These are phyloP conservation scores for Quercus wislizeni DNA, from an alignment of 306 rosid species.

Conservation along the genomic window DNA sequence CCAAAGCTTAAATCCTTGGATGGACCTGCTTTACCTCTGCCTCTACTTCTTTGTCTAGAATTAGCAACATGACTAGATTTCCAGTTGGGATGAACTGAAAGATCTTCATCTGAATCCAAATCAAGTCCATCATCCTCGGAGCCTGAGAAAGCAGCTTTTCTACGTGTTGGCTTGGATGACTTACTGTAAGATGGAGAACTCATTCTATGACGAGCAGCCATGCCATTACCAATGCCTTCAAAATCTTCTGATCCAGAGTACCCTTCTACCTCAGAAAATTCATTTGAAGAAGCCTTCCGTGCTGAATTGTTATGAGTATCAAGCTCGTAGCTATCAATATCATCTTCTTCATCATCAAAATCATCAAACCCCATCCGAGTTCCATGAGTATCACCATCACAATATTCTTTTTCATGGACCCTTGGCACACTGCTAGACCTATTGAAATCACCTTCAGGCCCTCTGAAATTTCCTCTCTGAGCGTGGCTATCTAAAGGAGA, in stretches of 20 bases:
- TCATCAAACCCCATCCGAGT: slow-evolving; percentile 86
- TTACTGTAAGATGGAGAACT: slow-evolving; percentile 32
- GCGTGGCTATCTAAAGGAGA: slow-evolving; percentile 40
- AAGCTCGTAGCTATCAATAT: slow-evolving; percentile 80
- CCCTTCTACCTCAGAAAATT: slow-evolving; percentile 59
- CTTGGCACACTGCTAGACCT: slow-evolving; percentile 41
- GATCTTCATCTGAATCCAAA: slow-evolving; percentile 46
- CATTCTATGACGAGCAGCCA: slow-evolving; percentile 20
- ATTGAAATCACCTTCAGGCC: slow-evolving; percentile 40
- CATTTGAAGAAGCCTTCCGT: slow-evolving; percentile 36
- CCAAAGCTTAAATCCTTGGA: slow-evolving; percentile 68
- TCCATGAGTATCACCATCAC: slow-evolving; percentile 40
- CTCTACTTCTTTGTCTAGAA: slow-evolving; percentile 44
- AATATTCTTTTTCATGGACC: slow-evolving; percentile 42
- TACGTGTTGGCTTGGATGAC: slow-evolving; percentile 30
- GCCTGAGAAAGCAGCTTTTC: slow-evolving; percentile 42
- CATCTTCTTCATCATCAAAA: slow-evolving; percentile 85
- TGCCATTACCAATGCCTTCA: slow-evolving; percentile 28
- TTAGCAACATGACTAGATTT: slow-evolving; percentile 61
- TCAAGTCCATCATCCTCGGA: slow-evolving; percentile 60
- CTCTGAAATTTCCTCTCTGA: slow-evolving; percentile 42
- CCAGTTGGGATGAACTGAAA: slow-evolving; percentile 50
- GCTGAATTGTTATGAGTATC: slow-evolving; percentile 50
- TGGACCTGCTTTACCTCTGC: slow-evolving; percentile 35
- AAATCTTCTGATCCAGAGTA: slow-evolving; percentile 46